Base-by-base conservation (phyloP, 192 early-diverging fungal genomes). In the Funneliformis mosseae region DNA sequence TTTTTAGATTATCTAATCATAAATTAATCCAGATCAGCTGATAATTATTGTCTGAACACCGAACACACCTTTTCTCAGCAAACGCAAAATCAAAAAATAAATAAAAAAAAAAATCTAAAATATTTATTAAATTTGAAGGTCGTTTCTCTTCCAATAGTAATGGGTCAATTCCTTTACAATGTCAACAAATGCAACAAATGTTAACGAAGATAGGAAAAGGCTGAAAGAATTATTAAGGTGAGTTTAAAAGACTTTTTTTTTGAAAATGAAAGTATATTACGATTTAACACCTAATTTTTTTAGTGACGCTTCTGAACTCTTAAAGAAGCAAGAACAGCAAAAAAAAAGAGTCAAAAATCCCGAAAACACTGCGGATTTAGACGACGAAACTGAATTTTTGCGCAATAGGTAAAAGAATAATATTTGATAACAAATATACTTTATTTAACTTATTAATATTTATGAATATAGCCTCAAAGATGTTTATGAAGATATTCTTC, bases 401-500 rank as follows among this genome's bases (percentile, higher is more conserved):
- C 78, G 78, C 23, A 68, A 79, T 59, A 59, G 67, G 78, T 79
- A n/a, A 71, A 27, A 11, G 8, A 27, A 45, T 10, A 12, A 2
- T 48, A 70, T 70, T 41, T n/a, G 16, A 39, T 16, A 12, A 69
- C 23, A 41, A 68, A 14, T 43, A 4, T 7, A 69, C 9, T 38
- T 28, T 21, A 21, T 39, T 16, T 21, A 14, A 5, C 21, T 16
- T 21, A 42, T 69, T 68, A 4, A 38, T 39, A 16, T 33, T 39
- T 63, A 21, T 63, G 39, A 23, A 70, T 70, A 69, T 27, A 90
- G 89, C 64, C 79, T 91, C 14, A 87, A 88, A 68, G 81, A 83
- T 39, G 68, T 88, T 11, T 91, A 89, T 67, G 85, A 85, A 59
- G 77, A 81, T 11, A 79, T 88, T 45, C 50, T 91, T 25, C 72